These are phyloP conservation scores for Melaleuca quinquenervia DNA, from an alignment of 345 rosid species.

Conservation along the genomic window DNA sequence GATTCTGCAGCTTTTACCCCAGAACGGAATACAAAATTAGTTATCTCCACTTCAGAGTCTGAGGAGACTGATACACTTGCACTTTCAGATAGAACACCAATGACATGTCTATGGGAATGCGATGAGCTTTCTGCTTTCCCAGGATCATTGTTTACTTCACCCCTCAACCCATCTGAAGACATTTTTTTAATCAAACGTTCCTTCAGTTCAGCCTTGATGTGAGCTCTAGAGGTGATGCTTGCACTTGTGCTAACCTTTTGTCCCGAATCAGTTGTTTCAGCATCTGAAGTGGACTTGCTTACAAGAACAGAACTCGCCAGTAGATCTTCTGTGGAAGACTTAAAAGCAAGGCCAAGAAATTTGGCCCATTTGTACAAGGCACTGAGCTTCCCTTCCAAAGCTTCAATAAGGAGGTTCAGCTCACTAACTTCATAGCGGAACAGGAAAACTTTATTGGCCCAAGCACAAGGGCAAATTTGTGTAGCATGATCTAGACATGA, in stretches of 20 bases:
- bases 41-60: slow-evolving; percentile 7
- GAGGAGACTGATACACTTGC: slow-evolving; percentile 23
- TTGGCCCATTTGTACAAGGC: slow-evolving; percentile 37
- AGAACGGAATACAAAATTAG: background rate
- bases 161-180: background rate
- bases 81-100: slow-evolving; percentile 7
- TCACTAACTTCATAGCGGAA: slow-evolving; percentile 38
- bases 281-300: background rate
- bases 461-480: slow-evolving; percentile 57
- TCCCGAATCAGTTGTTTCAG: background rate
- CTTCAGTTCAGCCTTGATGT: slow-evolving; percentile 22
- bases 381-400: slow-evolving; percentile 43
- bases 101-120: background rate
- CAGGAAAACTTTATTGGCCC: slow-evolving; percentile 37
- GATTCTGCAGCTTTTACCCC: background rate
- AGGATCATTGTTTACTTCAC: slow-evolving; percentile 2
- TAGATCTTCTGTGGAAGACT: slow-evolving; percentile 4
- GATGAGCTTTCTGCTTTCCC: background rate
- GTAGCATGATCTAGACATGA: slow-evolving; percentile 49
- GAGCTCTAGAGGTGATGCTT: slow-evolving; percentile 1
- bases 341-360: slow-evolving; percentile 18
- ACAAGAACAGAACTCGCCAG: background rate
- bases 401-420: slow-evolving; percentile 47
- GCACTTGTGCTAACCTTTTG: slow-evolving; percentile 5
- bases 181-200: slow-evolving; percentile 4